phyloP scores from a whole-genome alignment of 768 basidiomycete genomes.

The Hydnum rufescens region DNA sequence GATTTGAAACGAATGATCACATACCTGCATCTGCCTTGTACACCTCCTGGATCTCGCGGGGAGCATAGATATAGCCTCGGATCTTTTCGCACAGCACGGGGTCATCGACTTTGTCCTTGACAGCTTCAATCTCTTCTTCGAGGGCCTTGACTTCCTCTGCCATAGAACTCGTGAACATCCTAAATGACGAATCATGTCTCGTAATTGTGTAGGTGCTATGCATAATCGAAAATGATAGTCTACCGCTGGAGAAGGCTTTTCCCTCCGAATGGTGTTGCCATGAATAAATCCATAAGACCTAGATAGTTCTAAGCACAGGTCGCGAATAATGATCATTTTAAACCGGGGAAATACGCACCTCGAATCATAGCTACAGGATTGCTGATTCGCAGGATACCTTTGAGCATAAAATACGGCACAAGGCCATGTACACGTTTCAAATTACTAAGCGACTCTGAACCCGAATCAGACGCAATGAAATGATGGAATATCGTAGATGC shows the following conservation, averaged over 20 bases:
- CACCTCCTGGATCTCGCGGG: constrained; percentile 69
- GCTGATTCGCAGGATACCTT: constrained; percentile 74
- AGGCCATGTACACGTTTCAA: constrained; percentile 86
- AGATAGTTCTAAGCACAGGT: background rate
- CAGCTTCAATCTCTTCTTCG: constrained; percentile 70
- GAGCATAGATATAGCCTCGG: constrained; percentile 66
- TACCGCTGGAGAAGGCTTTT: constrained; percentile 79
- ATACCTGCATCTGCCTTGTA: constrained; percentile 63
- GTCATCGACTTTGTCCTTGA: constrained; percentile 79
- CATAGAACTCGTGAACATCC: constrained; percentile 90
- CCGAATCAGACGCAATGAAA: constrained; percentile 80
- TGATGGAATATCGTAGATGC: constrained; percentile 94
- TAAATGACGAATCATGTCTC: constrained; percentile 14
- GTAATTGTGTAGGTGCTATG: background rate
- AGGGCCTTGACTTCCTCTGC: constrained; percentile 74
- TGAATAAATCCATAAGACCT: constrained; percentile 78
- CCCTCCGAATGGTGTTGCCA: constrained; percentile 93
- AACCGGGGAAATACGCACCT: constrained; percentile 24
- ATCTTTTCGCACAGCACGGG: constrained; percentile 77
- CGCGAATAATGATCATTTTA: background rate
- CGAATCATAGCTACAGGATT: constrained; percentile 96
- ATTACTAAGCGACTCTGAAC: constrained; percentile 70
- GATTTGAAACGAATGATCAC: constrained; percentile 13
- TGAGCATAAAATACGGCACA: constrained; percentile 97
- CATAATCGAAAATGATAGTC: constrained; percentile 7